Percentiles rank a stretch among this genome's conserved stretches.
Evolutionary conservation across 441 rosid species (phyloP).

Genomic region (Macaranga tanarius): DNA sequence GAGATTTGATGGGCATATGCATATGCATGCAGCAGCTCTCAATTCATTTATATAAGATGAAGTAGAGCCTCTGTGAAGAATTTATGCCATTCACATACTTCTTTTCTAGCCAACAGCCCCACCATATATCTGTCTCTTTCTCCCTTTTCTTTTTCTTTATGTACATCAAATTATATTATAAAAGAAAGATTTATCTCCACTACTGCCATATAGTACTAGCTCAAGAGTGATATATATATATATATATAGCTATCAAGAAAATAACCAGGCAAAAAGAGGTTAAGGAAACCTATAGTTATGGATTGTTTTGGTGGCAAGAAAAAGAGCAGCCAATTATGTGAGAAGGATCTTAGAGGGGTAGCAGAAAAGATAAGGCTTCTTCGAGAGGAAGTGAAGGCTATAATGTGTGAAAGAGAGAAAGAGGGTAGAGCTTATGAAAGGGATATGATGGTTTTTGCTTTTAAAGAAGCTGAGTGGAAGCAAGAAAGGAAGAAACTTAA

Average conservation of each 20-base stretch:
- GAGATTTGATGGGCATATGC: not conserved
- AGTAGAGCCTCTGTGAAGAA: slow-evolving; percentile 32
- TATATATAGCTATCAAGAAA: not conserved
- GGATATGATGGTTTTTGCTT: slow-evolving; percentile 43
- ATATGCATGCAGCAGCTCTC: too few species aligned
- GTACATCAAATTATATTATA: not conserved
- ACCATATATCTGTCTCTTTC: not conserved
- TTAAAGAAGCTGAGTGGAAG: slow-evolving; percentile 70
- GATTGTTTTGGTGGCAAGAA: slow-evolving; percentile 50
- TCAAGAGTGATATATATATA: not conserved
- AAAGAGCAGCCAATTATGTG: slow-evolving; percentile 18
- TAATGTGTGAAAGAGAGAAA: slow-evolving; percentile 46
- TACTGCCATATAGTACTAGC: too few species aligned
- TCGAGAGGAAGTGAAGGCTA: slow-evolving; percentile 45
- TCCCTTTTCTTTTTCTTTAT: not conserved
- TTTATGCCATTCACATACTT: slow-evolving; percentile 37
- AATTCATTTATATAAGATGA: slow-evolving; percentile 10
- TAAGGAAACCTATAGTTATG: slow-evolving; percentile 24
- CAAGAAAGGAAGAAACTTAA: slow-evolving; percentile 62
- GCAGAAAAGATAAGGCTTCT: slow-evolving; percentile 44
- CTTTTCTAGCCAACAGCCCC: slow-evolving; percentile 25
- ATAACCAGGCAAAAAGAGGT: not conserved
- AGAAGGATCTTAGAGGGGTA: slow-evolving; percentile 25
- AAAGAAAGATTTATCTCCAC: not conserved
- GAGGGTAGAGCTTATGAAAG: slow-evolving; percentile 44